These are phyloP conservation scores for Solanum gracilifrons DNA, from an alignment of 257 asterid species.

Conservation along the genomic window DNA sequence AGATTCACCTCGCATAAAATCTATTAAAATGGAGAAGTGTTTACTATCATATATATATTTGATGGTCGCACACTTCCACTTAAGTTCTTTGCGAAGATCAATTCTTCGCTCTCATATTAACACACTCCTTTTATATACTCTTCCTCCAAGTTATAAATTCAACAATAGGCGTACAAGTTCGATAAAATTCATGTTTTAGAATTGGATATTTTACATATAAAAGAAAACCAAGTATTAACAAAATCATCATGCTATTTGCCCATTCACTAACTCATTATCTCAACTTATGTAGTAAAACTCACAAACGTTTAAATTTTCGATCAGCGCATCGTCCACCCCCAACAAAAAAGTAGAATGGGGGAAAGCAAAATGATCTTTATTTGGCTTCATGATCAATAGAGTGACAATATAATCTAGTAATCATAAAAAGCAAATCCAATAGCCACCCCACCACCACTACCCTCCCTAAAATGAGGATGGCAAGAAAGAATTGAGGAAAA, in stretches of 20 bases:
- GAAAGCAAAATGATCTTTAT: background rate
- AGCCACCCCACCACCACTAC: background rate
- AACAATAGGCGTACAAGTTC: background rate
- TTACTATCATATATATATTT: background rate
- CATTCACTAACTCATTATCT: background rate
- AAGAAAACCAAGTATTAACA: background rate
- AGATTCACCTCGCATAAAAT: background rate
- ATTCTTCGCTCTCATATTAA: background rate
- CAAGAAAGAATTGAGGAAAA: background rate
- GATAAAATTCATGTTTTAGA: background rate
- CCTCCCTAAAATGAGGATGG: background rate
- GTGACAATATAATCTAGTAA: background rate
- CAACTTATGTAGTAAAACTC: background rate
- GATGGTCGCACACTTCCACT: background rate
- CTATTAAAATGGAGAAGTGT: background rate
- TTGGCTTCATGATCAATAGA: background rate
- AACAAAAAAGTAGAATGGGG: background rate
- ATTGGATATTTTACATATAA: background rate
- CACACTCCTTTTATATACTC: background rate
- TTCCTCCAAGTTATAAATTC: background rate
- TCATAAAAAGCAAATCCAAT: background rate
- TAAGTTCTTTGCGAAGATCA: background rate
- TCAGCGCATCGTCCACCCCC: fast-evolving
- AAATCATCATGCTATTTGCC: background rate
- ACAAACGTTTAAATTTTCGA: background rate